phyloP scores from a whole-genome alignment of 2,329 filamentous ascomycete genomes.

The Penicillium sp. region DNA sequence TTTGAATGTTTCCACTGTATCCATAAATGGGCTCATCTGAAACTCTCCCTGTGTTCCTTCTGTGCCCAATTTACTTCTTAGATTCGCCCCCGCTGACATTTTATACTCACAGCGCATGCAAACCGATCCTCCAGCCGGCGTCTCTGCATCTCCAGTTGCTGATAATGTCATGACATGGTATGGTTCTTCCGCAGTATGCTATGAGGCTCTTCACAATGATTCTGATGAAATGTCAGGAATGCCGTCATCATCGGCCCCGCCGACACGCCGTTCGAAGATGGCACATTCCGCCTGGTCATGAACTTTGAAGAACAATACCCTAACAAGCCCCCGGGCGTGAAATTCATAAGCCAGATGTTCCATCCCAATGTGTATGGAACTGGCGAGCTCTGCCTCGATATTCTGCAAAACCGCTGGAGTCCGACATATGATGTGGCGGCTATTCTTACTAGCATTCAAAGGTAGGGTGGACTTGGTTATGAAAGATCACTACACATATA shows the following conservation, averaged over 20 bases:
- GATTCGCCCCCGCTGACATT: conserved; percentile 16
- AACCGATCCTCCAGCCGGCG: conserved; percentile 93
- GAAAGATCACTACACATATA: background rate
- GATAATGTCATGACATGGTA: conserved; percentile 47
- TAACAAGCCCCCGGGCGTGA: conserved; percentile 95
- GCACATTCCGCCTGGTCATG: conserved; percentile 96
- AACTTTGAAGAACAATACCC: conserved; percentile 99
- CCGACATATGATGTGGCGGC: conserved; percentile 98
- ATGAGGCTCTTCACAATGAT: background rate
- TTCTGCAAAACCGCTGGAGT: conserved; percentile 97
- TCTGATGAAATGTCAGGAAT: conserved; percentile 64
- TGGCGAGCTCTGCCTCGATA: conserved; percentile 93
- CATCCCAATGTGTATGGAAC: conserved; percentile 98
- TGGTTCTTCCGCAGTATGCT: background rate
- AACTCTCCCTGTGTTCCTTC: background rate
- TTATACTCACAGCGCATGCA: conserved; percentile 78
- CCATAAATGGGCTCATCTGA: no score
- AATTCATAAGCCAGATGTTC: conserved; percentile 99
- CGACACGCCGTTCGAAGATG: conserved; percentile 97
- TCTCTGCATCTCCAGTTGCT: conserved; percentile 91
- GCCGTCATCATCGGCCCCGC: conserved; percentile 96
- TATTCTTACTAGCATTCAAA: conserved; percentile 95
- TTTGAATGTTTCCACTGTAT: background rate
- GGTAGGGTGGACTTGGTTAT: conserved; percentile 54
- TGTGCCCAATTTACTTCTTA: background rate